Evolutionary conservation across 768 basidiomycete species (phyloP), one percentile per base, ranked within the genome.

Genomic region (Mycena latifolia): DNA sequence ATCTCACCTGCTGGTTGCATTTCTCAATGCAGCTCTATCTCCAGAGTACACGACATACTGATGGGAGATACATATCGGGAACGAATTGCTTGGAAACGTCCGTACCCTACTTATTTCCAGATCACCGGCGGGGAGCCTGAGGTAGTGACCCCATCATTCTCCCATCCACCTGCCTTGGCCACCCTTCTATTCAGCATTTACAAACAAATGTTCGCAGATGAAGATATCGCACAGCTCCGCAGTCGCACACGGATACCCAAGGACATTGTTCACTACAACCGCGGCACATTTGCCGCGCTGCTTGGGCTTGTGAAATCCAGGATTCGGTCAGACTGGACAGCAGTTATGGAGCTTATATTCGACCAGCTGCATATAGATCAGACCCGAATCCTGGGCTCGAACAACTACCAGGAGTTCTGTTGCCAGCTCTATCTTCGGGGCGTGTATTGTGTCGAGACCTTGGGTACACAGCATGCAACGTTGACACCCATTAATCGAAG

Each of bases 341-440:
- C 62, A 18, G 74, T 75, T 15, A 78, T 82, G 75, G 69, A 74
- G 8, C 53, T 57, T 15, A 69, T 82, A 53, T 67, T 78, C 29
- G 61, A 70, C 12, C 63, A 72, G 14, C 31, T 71, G 28, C 57
- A 64, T 4, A 20, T 41, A 46, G 78, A 80, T 62, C n/a, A 50
- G 39, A 68, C 66, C 22, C 65, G 77, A 47, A 62, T 74, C 15
- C 69, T 79, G 69, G 77, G 75, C n/a, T 68, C 70, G 10, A 76
- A 76, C 55, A 72, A 76, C 65, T 79, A 77, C 50, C 80, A 83
- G 61, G 83, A 84, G 24, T 69, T 84, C 5, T 75, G 75, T 41
- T 78, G 76, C 33, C 77, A 80, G 45, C 73, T 84, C 5, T 73
- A 79, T 59, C 69, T 77, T 22, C 74, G 73, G 29, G 73, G 76